Percentiles rank a stretch among this genome's conserved stretches.
phyloP scores from a whole-genome alignment of 1,284 basidiomycete genomes.

The Sanghuangporus weigelae region DNA sequence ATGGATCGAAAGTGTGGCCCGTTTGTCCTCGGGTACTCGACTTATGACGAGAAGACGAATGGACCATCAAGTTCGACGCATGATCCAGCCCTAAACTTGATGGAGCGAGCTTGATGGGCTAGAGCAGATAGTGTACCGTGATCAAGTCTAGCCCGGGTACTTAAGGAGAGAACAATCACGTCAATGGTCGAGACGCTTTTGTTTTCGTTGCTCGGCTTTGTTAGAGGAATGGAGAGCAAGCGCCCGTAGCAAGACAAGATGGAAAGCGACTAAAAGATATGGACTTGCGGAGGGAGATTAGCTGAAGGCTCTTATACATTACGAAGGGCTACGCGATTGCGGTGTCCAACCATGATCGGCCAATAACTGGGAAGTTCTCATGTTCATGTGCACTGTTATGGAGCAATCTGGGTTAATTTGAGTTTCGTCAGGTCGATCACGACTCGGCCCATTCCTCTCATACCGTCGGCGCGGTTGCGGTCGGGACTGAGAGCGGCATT shows the following conservation, averaged over 20 bases:
- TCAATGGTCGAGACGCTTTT: background rate
- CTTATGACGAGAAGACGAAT: background rate
- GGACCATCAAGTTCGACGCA: background rate
- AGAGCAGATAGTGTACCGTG: background rate
- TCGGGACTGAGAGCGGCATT: background rate
- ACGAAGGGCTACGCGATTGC: background rate
- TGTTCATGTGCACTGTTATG: background rate
- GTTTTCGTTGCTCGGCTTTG: background rate
- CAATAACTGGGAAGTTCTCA: background rate
- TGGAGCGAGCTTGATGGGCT: background rate
- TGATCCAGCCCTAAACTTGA: background rate
- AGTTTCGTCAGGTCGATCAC: conserved; percentile 2
- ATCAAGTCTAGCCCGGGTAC: background rate
- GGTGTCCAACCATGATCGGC: background rate
- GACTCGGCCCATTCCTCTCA: background rate
- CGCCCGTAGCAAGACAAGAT: background rate
- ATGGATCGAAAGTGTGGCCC: background rate
- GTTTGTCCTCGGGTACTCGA: background rate
- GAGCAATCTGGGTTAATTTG: background rate
- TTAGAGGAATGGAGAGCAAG: background rate
- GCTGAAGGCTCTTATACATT: background rate
- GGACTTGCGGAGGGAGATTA: background rate
- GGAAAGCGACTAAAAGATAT: background rate
- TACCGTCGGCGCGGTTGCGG: background rate
- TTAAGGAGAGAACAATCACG: background rate